Conservation (phyloP, 495 filamentous ascomycete species). For the Trichoderma parareesei region DNA sequence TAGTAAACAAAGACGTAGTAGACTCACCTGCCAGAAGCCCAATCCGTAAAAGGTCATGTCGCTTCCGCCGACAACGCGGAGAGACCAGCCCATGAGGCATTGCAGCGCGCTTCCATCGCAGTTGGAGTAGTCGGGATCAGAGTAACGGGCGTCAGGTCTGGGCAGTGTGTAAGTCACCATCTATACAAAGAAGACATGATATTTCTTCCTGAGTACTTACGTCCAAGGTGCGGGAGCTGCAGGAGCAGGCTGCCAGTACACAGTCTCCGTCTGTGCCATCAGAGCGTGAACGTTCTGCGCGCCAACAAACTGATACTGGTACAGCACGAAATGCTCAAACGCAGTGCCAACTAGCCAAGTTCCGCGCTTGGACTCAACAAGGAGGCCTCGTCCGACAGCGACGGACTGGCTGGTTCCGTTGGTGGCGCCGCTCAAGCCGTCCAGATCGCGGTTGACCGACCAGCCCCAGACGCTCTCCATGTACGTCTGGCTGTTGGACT, state of each 20-base stretch:
- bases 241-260: conserved; percentile 57
- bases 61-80: background rate
- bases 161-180: background rate
- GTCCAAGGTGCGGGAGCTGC: conserved; percentile 6
- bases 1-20: background rate
- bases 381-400: conserved; percentile 37
- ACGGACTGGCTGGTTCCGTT: conserved; percentile 4
- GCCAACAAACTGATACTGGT: conserved; percentile 60
- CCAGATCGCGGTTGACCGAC: conserved; percentile 34
- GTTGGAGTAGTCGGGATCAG: conserved; percentile 2
- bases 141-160: background rate
- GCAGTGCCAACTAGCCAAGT: conserved; percentile 57
- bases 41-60: background rate
- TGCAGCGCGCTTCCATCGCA: background rate
- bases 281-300: conserved; percentile 49
- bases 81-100: conserved; percentile 6
- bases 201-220: background rate
- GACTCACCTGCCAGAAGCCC: conserved; percentile 1
- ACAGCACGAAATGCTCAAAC: conserved; percentile 63
- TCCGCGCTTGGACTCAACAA: conserved; percentile 38
- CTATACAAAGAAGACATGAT: background rate
- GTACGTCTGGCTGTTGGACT: conserved; percentile 39
- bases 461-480: conserved; percentile 54
- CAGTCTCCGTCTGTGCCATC: conserved; percentile 62
- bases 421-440: conserved; percentile 32